A percentile compares a stretch with the other conserved stretches of the same genome.
These are phyloP conservation scores for Plasmopara muralis DNA, from an alignment of 352 stramenopile species.

Conservation along the genomic window DNA sequence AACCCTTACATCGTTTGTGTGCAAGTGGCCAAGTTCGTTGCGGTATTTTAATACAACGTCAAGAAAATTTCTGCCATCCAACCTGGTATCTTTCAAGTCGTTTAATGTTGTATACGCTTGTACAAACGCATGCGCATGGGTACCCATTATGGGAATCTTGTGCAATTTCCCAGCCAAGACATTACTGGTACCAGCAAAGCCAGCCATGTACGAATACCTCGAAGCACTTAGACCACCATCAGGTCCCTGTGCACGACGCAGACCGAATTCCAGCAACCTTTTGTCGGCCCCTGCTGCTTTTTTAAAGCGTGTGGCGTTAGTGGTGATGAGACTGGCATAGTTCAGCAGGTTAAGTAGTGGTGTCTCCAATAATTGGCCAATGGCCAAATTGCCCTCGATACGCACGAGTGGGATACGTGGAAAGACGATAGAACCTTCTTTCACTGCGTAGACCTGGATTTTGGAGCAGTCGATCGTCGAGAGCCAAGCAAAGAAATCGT, in stretches of 20 bases:
- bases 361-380: conserved; percentile 97
- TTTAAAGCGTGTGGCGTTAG: conserved; percentile 96
- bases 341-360: conserved; percentile 98
- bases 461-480: conserved; percentile 88
- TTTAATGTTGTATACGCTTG: conserved; percentile 92
- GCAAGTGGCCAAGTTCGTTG: conserved; percentile 49
- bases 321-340: conserved; percentile 96
- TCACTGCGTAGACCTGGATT: conserved; percentile 92
- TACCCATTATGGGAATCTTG: conserved; percentile 93
- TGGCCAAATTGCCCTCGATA: conserved; percentile 89
- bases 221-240: conserved; percentile 96
- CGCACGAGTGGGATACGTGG: conserved; percentile 92
- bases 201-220: conserved; percentile 96
- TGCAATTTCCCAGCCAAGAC: conserved; percentile 95
- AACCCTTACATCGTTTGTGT: conserved; percentile 69
- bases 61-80: conserved; percentile 77
- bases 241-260: conserved; percentile 92
- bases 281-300: conserved; percentile 85
- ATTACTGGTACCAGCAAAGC: conserved; percentile 97
- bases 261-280: conserved; percentile 90
- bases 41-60: conserved; percentile 80
- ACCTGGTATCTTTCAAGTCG: conserved; percentile 70
- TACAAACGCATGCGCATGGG: conserved; percentile 97
- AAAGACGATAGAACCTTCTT: conserved; percentile 96
- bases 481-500: conserved; percentile 95